Evolutionary conservation across 306 rosid genomes (phyloP), one percentile per base, ranked within the genome.

Genomic region (Casuarina glauca): DNA sequence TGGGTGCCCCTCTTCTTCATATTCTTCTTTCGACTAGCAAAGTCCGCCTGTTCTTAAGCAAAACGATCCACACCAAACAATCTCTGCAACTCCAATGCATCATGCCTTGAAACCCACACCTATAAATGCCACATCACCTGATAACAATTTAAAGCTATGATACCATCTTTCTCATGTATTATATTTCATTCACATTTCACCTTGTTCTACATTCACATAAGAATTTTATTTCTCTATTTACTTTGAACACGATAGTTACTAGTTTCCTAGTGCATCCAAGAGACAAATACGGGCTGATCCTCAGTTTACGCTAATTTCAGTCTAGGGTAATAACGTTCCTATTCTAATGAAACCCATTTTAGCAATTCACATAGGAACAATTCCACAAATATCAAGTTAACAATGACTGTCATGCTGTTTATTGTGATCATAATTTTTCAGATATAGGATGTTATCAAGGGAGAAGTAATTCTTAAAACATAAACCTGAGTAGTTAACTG

Each of bases 31-130:
- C 2, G n/a, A n/a, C 0, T 20, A 26, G 26, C 32, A 26, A 20
- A 26, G 64, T 17, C 49, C 16, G 35, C 46, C 3, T 17, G 35
- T 42, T 41, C 42, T 66, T 36, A 38, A 42, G 49, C 48, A n/a
- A 41, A 66, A 41, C 42, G 17, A 17, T 41, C 49, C 71, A 66
- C 20, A 66, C 16, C 70, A 66, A 41, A 39, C 70, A 66, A 66
- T 19, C 70, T 10, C 48, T 66, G 41, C 45, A 66, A 1, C 70
- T 45, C 20, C 32, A 39, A 39, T 66, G 19, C 70, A 20, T 26
- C 41, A 39, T 66, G 19, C 70, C 48, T 26, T 66, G 41, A 39
- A 66, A 3, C 70, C 70, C 20, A 9, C 5, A 39, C 41, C 49
- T 16, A 66, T 41, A 20, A 66, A 66, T 66, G 32, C 49, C 3